Evolutionary conservation across 1,139 yeast species (phyloP), one percentile per base, ranked within the genome.

Genomic region (Lodderomyces parapsilosis): DNA sequence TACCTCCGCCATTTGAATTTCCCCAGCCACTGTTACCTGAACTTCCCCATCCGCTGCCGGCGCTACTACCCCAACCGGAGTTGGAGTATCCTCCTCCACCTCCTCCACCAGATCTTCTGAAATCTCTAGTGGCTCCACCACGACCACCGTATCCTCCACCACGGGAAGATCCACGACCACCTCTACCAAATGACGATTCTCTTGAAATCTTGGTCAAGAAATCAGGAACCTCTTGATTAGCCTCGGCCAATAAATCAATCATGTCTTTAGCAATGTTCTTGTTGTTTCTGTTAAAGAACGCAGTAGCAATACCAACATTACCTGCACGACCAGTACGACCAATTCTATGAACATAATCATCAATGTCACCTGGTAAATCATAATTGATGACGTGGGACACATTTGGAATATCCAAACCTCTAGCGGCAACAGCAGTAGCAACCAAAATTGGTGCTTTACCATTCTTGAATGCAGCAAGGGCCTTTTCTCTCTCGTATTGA

Each of bases 281-380:
- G 81, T 90, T 94, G 66, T 86, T 87, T 74, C 98, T 86, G 85
- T 93, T 93, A 74, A 93, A 89, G 78, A 93, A 93, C 44, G 99
- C 96, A 56, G 97, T 91, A 55, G 99, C 97, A 60, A 87, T 78
- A 86, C 99, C 99, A 53, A 86, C 83, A 76, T 93, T 93, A 80
- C 99, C 99, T 60, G 99, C 99, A 83, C 99, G 95, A 72, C 99
- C 99, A 60, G 99, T 93, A 85, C 99, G 94, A 80, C 99, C 99
- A 65, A 93, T 93, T 78, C 99, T 88, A 76, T 93, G 99, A 52
- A 93, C 99, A 65, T 93, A 93, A 71, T 93, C 99, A 69, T 93
- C 99, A 62, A 91, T 87, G 69, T 93, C 98, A 63, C 88, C 78
- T 63, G 99, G 99, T 67, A 93, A 79, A 66, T 93, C 99, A 66